Percentiles rank a stretch among this genome's conserved stretches.
These are phyloP conservation scores for Helotiales sp. DNA, from an alignment of 2,329 filamentous ascomycete species.

Conservation along the genomic window DNA sequence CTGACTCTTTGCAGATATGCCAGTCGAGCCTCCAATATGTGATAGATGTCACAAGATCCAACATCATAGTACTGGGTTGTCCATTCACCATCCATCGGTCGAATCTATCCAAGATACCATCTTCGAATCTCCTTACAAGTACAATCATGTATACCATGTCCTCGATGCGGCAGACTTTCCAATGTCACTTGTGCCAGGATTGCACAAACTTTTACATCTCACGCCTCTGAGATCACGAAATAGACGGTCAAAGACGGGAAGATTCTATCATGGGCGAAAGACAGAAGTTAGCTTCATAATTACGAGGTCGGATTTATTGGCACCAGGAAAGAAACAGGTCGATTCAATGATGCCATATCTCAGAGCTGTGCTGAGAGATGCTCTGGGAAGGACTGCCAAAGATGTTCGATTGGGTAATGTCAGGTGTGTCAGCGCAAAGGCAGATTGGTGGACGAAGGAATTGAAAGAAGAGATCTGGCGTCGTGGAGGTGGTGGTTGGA, in stretches of 20 bases:
- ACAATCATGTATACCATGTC: slow-evolving; percentile 94
- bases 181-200: slow-evolving; percentile 81
- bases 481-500: slow-evolving; percentile 85
- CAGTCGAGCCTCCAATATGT: slow-evolving; percentile 61
- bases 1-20: slow-evolving; percentile 19
- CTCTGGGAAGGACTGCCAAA: slow-evolving; percentile 66
- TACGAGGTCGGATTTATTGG: slow-evolving; percentile 83
- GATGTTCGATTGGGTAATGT: slow-evolving; percentile 86
- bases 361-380: slow-evolving; percentile 71
- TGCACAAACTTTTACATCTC: slow-evolving; percentile 69
- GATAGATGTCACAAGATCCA: slow-evolving; percentile 82
- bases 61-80: slow-evolving; percentile 69
- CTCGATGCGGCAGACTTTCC: slow-evolving; percentile 96
- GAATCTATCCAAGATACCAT: slow-evolving; percentile 82
- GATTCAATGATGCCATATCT: slow-evolving; percentile 86
- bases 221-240: slow-evolving; percentile 78
- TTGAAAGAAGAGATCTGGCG: slow-evolving; percentile 85
- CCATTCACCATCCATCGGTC: slow-evolving; percentile 79
- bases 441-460: slow-evolving; percentile 86
- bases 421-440: slow-evolving; percentile 79
- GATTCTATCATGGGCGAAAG: slow-evolving; percentile 66
- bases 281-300: slow-evolving; percentile 89
- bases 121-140: slow-evolving; percentile 81
- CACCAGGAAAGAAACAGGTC: slow-evolving; percentile 79
- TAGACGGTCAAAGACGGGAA: slow-evolving; percentile 67